Conservation (phyloP, 2,329 filamentous ascomycete species). For the Madurella mycetomatis region DNA sequence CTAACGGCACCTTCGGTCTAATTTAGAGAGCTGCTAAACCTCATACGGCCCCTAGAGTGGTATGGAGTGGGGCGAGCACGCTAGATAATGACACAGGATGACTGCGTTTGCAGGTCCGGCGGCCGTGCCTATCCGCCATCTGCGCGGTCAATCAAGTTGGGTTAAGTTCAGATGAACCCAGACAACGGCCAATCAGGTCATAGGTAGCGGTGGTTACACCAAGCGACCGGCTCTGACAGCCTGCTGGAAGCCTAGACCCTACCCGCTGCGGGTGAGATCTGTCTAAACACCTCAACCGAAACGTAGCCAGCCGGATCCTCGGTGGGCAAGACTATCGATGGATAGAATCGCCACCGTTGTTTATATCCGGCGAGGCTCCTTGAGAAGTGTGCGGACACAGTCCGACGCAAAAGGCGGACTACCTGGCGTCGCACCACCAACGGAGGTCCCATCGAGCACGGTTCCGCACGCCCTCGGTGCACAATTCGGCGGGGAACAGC, state of each 20-base stretch:
- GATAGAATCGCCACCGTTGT: not conserved
- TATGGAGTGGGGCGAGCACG: not conserved
- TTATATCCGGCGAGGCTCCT: not conserved
- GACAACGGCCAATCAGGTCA: conserved; percentile 6
- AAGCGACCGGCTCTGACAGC: not conserved
- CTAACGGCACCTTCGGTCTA: not conserved
- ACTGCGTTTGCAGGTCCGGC: not conserved
- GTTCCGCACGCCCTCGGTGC: conserved; percentile 1
- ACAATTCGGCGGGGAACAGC: not conserved
- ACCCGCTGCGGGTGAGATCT: not conserved
- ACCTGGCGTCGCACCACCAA: conserved; percentile 10
- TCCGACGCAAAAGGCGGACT: not conserved
- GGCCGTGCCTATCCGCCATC: not conserved
- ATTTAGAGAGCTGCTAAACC: not conserved
- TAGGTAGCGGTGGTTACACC: conserved; percentile 6
- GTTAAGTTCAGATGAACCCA: conserved; percentile 3
- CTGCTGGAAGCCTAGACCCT: not conserved
- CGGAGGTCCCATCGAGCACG: not conserved
- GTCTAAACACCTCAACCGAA: not conserved
- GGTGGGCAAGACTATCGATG: not conserved
- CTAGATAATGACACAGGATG: not conserved
- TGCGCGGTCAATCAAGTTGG: not conserved
- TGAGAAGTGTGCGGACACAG: not conserved
- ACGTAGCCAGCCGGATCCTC: not conserved
- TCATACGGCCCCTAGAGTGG: not conserved